Base-by-base conservation (phyloP, 192 early-diverging fungal species). In the Backusella sp. region DNA sequence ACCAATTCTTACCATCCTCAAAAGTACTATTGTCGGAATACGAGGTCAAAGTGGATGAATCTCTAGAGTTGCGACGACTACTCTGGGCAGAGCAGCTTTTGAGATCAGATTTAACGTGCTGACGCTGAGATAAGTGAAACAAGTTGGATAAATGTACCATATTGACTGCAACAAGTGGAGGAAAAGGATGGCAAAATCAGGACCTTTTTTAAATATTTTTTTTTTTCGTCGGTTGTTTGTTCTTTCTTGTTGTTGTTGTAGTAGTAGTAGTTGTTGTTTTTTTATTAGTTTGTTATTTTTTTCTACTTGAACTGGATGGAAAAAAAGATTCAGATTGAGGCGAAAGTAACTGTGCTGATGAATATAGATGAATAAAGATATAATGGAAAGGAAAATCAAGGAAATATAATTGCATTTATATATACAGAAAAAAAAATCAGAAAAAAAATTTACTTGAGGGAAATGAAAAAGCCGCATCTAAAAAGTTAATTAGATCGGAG, bases 1-100 rank as follows among this genome's bases (percentile, higher is more conserved):
- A 19, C 53, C 73, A 65, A 28, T 74, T 71, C 23, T 71, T 71
- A 30, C 70, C 70, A 28, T 71, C 70, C 17, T 71, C 70, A 19
- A 71, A 49, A 32, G 44, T 49, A 14, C 34, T 36, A 30, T 14
- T 23, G 35, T 71, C 44, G 32, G 44, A 49, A 62, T 62, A 62
- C 1, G 56, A 62, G 5, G 21, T 17, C 7, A 26, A 49, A 9
- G 14, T 42, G 23, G 70, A 41, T 14, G 70, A 71, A 49, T 44
- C 44, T 71, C 70, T 26, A 1, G 70, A 71, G 12, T 28, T 71
- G 41, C 70, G 21, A 6, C 70, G 42, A 28, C 70, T 71, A 30
- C 68, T 69, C 36, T 69, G 68, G 4, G 35, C 68, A 37, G 68
- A 69, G n/a, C 52, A 34, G 15, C 30, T 37, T 36, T 74, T 74